Base-by-base conservation (phyloP, 768 basidiomycete genomes). In the Chiua virens region DNA sequence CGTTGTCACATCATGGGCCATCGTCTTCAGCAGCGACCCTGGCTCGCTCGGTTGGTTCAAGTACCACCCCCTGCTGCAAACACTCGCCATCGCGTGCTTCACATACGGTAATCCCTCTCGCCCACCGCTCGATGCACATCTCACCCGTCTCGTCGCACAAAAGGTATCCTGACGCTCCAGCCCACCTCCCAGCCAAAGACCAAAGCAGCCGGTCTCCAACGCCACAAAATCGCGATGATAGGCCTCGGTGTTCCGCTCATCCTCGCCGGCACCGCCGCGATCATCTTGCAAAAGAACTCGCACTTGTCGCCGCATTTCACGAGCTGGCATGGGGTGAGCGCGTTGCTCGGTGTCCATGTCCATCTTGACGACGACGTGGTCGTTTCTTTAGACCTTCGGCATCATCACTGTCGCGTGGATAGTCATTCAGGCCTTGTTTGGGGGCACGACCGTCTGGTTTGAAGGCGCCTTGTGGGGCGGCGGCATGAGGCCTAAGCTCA, bases 401-500 rank as follows among this genome's bases (percentile, higher is more conserved):
- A 67, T 87, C n/a, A 64, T 82, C 34, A 70, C 76, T n/a, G 64
- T 86, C 40, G 54, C 66, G 10, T 89, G 86, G 87, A 69, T 91
- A 38, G 22, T 82, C 15, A 49, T 78, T 28, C 89, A 92, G 60
- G 69, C 80, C 8, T 49, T 74, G 9, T 17, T 91, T 1, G 91
- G 91, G 6, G 87, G 76, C 3, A 83, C 80, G n/a, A 88, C 85
- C 44, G 87, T 90, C 15, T 91, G 89, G 89, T 83, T 77, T 53
- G 76, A 71, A 8, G 90, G 90, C 11, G 75, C 74, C 15, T 73
- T 75, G 1, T 87, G 92, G 61, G 89, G 90, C 5, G 88, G 89
- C 1, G 83, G 80, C 14, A 66, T 73, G 39, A 85, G 80, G 63
- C 88, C 89, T 14, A 92, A 89, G 65, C 65, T 72, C 2, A 52